Base-by-base conservation (phyloP, 1,284 basidiomycete species). In the Salmacisia buchloeana region DNA sequence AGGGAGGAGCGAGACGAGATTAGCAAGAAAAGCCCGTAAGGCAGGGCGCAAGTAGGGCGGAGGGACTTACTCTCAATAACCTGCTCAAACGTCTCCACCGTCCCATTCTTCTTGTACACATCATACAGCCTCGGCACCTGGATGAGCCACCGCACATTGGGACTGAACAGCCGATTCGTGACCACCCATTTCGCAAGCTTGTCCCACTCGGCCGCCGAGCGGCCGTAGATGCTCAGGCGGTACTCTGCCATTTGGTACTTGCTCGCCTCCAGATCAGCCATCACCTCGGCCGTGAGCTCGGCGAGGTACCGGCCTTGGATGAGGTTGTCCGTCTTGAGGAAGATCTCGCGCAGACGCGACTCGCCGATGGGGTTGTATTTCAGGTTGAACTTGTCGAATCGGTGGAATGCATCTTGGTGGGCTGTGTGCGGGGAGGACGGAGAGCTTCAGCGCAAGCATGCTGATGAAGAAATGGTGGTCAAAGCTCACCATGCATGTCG, bases 81-180 rank as follows among this genome's bases (percentile, higher is more conserved):
- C 74, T 97, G 91, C 77, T 94, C 90, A 72, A 97, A 99, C 21
- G 88, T 94, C 34, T 87, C 78, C 39, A 98, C 85, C 0, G 88
- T 87, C 0, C 91, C 92, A 69, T 88, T 91, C 54, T 88, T 86
- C 79, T 96, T 97, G 85, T 96, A 99, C 23, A 98, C 87, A 73
- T 96, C 90, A 82, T 98, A 99, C 66, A 99, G 81, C 2, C 96
- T 88, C 2, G 96, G 96, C 13, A 98, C 85, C 81, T 98, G 96
- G 72, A 99, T 90, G 59, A 98, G 86, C 96, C 96, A 98, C 59
- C 96, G 86, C 35, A 98, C 92, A 76, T 99, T 98, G 80, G 97
- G 93, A 7, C 93, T 97, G 80, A 87, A 92, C 13, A 98, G 84
- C 79, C 93, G 92, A 83, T 97, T 87, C 78, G 91, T 86, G 75